A percentile compares a stretch with the other conserved stretches of the same genome.
These are phyloP conservation scores for Trichoderma koningii DNA, from an alignment of 2,329 filamentous ascomycete species.

Conservation along the genomic window DNA sequence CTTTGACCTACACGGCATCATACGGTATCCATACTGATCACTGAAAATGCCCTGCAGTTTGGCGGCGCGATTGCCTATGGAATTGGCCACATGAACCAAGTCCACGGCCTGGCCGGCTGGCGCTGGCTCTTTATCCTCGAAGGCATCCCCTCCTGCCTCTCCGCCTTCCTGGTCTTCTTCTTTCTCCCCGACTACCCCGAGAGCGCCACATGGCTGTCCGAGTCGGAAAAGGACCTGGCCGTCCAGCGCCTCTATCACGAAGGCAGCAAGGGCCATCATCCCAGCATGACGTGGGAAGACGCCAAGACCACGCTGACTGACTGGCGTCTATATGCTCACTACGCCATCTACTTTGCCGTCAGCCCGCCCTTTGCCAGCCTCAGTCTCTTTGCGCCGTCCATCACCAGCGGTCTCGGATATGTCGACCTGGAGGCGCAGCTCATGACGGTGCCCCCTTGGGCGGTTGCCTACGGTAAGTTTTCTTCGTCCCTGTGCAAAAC, in stretches of 20 bases:
- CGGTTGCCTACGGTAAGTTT: slow-evolving; percentile 55
- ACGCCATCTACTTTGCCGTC: slow-evolving; percentile 56
- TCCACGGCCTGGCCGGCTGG: slow-evolving; percentile 66
- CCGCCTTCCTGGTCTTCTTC: slow-evolving; percentile 63
- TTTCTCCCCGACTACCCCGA: slow-evolving; percentile 70
- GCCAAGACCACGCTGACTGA: slow-evolving; percentile 69
- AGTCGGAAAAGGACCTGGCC: slow-evolving; percentile 60
- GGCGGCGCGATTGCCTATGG: slow-evolving; percentile 73
- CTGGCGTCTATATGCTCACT: slow-evolving; percentile 68
- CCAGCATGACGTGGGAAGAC: slow-evolving; percentile 65
- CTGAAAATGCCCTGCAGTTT: slow-evolving; percentile 43
- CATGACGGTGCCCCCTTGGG: slow-evolving; percentile 68
- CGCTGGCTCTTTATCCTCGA: slow-evolving; percentile 66
- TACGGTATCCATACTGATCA: neutral
- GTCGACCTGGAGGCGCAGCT: slow-evolving; percentile 60
- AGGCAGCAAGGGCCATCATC: slow-evolving; percentile 59
- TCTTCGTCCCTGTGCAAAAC: too few relatives aligned
- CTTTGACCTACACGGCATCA: too few relatives aligned
- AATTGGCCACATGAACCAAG: slow-evolving; percentile 70
- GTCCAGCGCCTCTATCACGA: slow-evolving; percentile 48
- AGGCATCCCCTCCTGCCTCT: slow-evolving; percentile 66
- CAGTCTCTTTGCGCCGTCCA: slow-evolving; percentile 63
- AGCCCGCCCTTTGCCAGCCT: slow-evolving; percentile 59
- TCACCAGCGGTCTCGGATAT: slow-evolving; percentile 57
- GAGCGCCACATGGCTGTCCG: slow-evolving; percentile 62